These are phyloP conservation scores for Trichoderma sp. DNA, from an alignment of 2,329 filamentous ascomycete species.

Conservation along the genomic window DNA sequence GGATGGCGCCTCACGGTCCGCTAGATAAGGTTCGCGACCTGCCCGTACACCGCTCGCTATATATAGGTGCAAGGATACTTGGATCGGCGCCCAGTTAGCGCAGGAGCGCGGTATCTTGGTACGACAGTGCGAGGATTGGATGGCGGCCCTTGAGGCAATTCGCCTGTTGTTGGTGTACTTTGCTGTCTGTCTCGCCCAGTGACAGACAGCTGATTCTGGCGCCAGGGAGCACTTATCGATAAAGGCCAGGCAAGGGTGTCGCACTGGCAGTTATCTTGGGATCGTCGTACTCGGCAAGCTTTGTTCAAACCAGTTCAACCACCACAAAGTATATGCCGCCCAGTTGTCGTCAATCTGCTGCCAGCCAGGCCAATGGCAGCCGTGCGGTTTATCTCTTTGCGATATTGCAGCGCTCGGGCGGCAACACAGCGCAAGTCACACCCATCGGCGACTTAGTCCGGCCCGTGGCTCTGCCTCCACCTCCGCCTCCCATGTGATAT, in stretches of 20 bases:
- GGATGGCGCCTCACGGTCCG: conserved; percentile 20
- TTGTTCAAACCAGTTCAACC: neutral
- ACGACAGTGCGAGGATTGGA: neutral
- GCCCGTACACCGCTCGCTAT: conserved; percentile 16
- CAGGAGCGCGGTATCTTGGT: neutral
- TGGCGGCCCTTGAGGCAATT: neutral
- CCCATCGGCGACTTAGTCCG: conserved; percentile 1
- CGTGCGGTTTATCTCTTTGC: neutral
- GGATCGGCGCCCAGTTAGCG: neutral
- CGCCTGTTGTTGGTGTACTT: neutral
- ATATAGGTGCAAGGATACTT: neutral
- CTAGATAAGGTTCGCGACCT: conserved; percentile 24
- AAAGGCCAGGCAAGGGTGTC: conserved; percentile 9
- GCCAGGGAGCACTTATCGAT: conserved; percentile 19
- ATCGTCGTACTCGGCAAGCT: neutral
- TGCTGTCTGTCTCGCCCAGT: neutral
- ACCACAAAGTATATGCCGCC: neutral
- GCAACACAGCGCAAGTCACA: conserved; percentile 14
- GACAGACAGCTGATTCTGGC: neutral
- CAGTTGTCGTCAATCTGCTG: neutral
- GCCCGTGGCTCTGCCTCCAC: conserved; percentile 15
- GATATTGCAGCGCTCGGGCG: neutral
- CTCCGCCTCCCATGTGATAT: conserved; percentile 14
- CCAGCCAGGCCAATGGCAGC: neutral
- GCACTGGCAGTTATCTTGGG: neutral